These are phyloP conservation scores for Diaporthe sp. DNA, from an alignment of 2,329 filamentous ascomycete species.

Conservation along the genomic window DNA sequence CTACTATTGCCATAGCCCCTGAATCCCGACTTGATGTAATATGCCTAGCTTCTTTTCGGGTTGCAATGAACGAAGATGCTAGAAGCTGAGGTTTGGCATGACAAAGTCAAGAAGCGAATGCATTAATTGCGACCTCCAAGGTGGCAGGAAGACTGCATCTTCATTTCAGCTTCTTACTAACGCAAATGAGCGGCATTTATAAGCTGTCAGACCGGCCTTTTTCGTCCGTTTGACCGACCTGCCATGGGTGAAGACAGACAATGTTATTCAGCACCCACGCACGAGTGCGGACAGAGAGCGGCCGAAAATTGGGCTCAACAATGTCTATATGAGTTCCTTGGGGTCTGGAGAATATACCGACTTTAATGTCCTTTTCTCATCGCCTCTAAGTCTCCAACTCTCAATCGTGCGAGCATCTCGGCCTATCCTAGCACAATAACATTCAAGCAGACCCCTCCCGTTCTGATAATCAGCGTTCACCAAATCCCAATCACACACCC, in stretches of 20 bases:
- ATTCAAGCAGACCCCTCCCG: background rate
- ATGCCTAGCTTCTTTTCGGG: background rate
- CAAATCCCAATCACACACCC: background rate
- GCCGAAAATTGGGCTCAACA: background rate
- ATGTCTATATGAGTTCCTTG: background rate
- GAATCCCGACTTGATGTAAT: background rate
- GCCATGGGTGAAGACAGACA: background rate
- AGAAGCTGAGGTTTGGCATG: too few relatives aligned
- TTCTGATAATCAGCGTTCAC: background rate
- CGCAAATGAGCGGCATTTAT: background rate
- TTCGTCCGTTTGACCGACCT: conserved; percentile 1
- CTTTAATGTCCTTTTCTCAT: background rate
- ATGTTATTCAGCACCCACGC: background rate
- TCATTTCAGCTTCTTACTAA: background rate
- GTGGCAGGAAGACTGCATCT: background rate
- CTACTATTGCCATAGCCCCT: background rate
- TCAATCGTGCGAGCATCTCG: background rate
- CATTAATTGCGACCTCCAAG: background rate
- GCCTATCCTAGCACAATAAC: background rate
- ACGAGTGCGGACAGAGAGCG: background rate
- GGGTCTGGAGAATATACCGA: background rate
- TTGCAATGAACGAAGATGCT: background rate
- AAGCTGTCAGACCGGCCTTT: background rate
- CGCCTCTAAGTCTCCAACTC: background rate
- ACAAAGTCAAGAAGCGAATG: background rate